phyloP scores from a whole-genome alignment of 2,329 filamentous ascomycete species.

The Neonectria sp. region DNA sequence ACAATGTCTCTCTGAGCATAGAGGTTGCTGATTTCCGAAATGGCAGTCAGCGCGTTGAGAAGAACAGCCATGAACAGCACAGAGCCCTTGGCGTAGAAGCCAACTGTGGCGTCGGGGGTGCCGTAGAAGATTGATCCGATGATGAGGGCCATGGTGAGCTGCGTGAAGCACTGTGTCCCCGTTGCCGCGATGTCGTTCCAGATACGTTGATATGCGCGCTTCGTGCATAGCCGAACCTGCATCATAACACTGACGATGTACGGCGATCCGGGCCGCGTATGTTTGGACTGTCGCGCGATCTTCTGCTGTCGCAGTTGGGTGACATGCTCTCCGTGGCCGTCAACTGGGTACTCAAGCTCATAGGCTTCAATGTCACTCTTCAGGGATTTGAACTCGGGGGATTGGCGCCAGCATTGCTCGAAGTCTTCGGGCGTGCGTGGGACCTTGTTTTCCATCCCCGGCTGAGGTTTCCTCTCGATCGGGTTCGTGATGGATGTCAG shows the following conservation, averaged over 20 bases:
- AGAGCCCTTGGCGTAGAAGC: slow-evolving; percentile 69
- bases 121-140: slow-evolving; percentile 74
- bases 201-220: slow-evolving; percentile 66
- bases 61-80: slow-evolving; percentile 74
- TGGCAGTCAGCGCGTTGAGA: slow-evolving; percentile 71
- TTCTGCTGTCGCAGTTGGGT: slow-evolving; percentile 64
- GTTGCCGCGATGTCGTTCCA: slow-evolving; percentile 67
- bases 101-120: slow-evolving; percentile 62
- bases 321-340: slow-evolving; percentile 55
- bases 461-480: slow-evolving; percentile 67
- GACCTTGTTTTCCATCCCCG: slow-evolving; percentile 73
- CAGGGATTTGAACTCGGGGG: slow-evolving; percentile 60
- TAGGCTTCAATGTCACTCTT: slow-evolving; percentile 66
- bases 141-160: slow-evolving; percentile 72
- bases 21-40: slow-evolving; percentile 66
- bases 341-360: slow-evolving; percentile 61
- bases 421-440: slow-evolving; percentile 81
- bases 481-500: slow-evolving; percentile 79
- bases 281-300: slow-evolving; percentile 65
- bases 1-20: slow-evolving; percentile 64
- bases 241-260: slow-evolving; percentile 71
- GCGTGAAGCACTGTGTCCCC: slow-evolving; percentile 59
- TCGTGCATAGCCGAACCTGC: slow-evolving; percentile 67
- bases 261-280: slow-evolving; percentile 68
- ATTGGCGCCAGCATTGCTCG: slow-evolving; percentile 63